Conservation (phyloP, 2,329 filamentous ascomycete genomes). For the Aspergillus pseudoglaucus region DNA sequence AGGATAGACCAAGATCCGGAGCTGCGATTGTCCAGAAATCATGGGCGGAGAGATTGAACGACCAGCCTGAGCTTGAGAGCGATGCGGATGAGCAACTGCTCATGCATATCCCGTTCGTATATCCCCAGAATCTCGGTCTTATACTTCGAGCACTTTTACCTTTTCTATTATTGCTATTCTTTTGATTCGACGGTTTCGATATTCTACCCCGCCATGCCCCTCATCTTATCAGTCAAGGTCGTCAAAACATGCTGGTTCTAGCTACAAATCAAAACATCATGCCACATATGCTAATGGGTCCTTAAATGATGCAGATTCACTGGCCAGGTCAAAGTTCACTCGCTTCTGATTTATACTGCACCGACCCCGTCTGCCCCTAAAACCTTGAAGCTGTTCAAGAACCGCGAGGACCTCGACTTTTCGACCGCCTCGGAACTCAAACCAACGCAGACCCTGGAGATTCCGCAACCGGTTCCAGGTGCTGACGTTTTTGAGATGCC, state of each 20-base stretch:
- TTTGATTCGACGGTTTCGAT: constrained; percentile 4
- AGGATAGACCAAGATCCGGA: constrained; percentile 62
- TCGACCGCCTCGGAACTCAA: constrained; percentile 60
- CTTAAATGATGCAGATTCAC: constrained; percentile 60
- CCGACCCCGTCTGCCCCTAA: constrained; percentile 63
- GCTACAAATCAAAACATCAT: not conserved
- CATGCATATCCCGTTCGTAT: constrained; percentile 74
- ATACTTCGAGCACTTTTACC: not conserved
- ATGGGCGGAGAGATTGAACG: constrained; percentile 71
- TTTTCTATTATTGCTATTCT: not conserved
- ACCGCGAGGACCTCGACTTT: constrained; percentile 84
- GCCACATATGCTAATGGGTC: not conserved
- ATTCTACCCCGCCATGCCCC: constrained; percentile 20
- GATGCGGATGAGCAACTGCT: constrained; percentile 91
- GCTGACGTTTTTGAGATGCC: constrained; percentile 73
- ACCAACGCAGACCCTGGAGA: constrained; percentile 68
- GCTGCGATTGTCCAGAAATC: constrained; percentile 78
- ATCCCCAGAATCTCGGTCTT: not conserved
- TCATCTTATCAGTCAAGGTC: constrained; percentile 12
- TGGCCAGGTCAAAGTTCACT: constrained; percentile 86
- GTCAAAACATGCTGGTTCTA: not conserved
- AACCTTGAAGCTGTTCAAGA: constrained; percentile 81
- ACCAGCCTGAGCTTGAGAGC: constrained; percentile 70
- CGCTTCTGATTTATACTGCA: constrained; percentile 77
- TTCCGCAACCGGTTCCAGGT: constrained; percentile 60